phyloP scores from a whole-genome alignment of 164 flowering plant genomes.

The Malania oleifera region DNA sequence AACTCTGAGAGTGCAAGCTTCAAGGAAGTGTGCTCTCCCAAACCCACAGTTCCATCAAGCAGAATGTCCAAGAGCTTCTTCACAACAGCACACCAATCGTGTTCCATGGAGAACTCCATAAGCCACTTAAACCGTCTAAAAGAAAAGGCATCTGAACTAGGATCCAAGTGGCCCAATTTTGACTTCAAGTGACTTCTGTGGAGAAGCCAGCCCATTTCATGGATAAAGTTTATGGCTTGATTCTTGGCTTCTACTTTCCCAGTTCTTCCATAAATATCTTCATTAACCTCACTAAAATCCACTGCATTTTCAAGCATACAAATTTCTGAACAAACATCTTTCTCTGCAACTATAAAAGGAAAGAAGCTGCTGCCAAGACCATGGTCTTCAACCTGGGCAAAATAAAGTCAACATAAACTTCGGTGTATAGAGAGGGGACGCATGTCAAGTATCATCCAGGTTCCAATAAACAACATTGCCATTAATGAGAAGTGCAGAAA shows the following conservation, averaged over 20 bases:
- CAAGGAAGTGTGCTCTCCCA: constrained; percentile 33
- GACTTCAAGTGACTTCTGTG: constrained; percentile 31
- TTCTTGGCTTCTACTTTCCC: constrained; percentile 25
- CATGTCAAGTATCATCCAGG: too few relatives aligned
- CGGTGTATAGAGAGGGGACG: too few relatives aligned
- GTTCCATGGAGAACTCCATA: constrained; percentile 54
- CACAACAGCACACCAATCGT: constrained; percentile 63
- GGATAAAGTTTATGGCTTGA: constrained; percentile 38
- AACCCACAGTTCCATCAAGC: constrained; percentile 31
- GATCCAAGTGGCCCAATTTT: constrained; percentile 26
- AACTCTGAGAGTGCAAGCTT: constrained; percentile 31
- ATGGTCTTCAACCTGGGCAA: constrained; percentile 46
- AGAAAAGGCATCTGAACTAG: constrained; percentile 27
- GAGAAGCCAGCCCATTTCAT: constrained; percentile 50
- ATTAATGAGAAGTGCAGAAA: too few relatives aligned
- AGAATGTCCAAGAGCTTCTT: constrained; percentile 46
- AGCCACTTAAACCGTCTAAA: constrained; percentile 44
- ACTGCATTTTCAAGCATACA: constrained; percentile 38
- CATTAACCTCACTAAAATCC: constrained; percentile 21
- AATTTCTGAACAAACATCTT: constrained; percentile 53
- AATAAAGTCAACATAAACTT: neutral
- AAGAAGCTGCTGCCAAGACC: constrained; percentile 44
- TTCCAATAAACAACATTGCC: too few relatives aligned
- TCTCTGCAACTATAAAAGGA: constrained; percentile 52
- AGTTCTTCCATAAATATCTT: constrained; percentile 1